Conservation (phyloP, 768 basidiomycete species). For the Russula emetica region DNA sequence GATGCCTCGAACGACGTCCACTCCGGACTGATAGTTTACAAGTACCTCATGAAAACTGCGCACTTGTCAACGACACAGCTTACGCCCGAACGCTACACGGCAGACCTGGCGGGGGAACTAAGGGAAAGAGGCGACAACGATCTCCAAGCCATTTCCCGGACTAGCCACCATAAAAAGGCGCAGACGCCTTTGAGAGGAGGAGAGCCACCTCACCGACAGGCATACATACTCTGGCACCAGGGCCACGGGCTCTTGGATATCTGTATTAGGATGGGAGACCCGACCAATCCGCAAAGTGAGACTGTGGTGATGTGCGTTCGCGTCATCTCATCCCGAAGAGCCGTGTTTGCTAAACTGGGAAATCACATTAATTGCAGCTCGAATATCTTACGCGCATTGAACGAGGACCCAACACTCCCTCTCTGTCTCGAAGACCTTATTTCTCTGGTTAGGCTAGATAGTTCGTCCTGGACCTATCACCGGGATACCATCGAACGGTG, state of each 20-base stretch:
- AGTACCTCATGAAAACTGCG: slow-evolving; percentile 37
- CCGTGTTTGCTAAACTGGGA: neutral
- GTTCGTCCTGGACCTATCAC: slow-evolving; percentile 42
- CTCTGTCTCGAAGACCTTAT: slow-evolving; percentile 37
- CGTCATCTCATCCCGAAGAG: neutral
- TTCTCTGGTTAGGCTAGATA: slow-evolving; percentile 39
- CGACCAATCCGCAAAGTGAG: slow-evolving; percentile 41
- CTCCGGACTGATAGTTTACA: slow-evolving; percentile 44
- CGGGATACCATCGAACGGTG: slow-evolving; percentile 36
- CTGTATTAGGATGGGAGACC: slow-evolving; percentile 37
- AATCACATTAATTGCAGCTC: slow-evolving; percentile 34
- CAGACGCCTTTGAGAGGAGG: neutral
- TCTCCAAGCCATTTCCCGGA: neutral
- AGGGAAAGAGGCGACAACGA: neutral
- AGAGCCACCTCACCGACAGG: slow-evolving; percentile 35
- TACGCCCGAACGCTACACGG: slow-evolving; percentile 30
- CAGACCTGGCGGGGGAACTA: slow-evolving; percentile 31
- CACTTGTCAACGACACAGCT: slow-evolving; percentile 27
- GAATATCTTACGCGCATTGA: slow-evolving; percentile 42
- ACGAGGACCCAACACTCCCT: slow-evolving; percentile 38
- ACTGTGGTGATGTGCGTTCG: slow-evolving; percentile 46
- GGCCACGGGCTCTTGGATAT: slow-evolving; percentile 38
- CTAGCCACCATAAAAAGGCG: too few relatives aligned
- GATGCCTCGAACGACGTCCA: slow-evolving; percentile 54
- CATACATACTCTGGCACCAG: slow-evolving; percentile 45